Base-by-base conservation (phyloP, 2,329 filamentous ascomycete species). In the Didymella sp. region DNA sequence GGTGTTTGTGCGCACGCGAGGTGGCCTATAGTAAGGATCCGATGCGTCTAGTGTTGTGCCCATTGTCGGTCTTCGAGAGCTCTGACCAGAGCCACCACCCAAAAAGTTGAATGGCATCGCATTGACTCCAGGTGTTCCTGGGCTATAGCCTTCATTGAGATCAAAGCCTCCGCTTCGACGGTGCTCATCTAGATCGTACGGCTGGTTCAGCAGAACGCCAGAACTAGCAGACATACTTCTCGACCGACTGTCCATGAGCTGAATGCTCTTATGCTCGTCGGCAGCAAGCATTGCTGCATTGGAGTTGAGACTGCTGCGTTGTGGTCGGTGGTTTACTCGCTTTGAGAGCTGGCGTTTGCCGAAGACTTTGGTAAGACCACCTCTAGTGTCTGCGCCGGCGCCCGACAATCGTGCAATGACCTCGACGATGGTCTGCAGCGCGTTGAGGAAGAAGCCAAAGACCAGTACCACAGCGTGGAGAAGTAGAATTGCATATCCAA, bases 401-500 rank as follows among this genome's bases (percentile, higher is more conserved):
- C 94, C 94, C 24, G 90, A 84, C 69, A 95, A 81, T 50, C 94
- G 86, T 24, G 93, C 92, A 46, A 88, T 81, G 8, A 99, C 92
- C 76, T 99, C 95, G 37, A 97, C 85, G 38, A 96, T 83, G 0
- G 94, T 97, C 73, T 96, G 92, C 6, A 96, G 74, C 1, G 95
- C 90, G 72, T 96, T 96, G 37, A 99, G 81, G 74, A 97, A 91
- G 79, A 98, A 99, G 1, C 92, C 94, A 67, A 98, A 91, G 3
- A 96, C 83, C 21, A 99, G 79, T 0, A 96, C 91, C 59, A 89
- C 84, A 3, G 86, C 93, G 72, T 99, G 95, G 31, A 97, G 85
- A 25, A 96, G 76, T 44, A 99, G 81, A 54, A 98, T 96, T 24
- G 89, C 87, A 73, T 99, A 99, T 33, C 93, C 95, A 64, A 98